Evolutionary conservation across 2,329 filamentous ascomycete species (phyloP), one percentile per base, ranked within the genome.

Genomic region (Bipolaris bicolor): DNA sequence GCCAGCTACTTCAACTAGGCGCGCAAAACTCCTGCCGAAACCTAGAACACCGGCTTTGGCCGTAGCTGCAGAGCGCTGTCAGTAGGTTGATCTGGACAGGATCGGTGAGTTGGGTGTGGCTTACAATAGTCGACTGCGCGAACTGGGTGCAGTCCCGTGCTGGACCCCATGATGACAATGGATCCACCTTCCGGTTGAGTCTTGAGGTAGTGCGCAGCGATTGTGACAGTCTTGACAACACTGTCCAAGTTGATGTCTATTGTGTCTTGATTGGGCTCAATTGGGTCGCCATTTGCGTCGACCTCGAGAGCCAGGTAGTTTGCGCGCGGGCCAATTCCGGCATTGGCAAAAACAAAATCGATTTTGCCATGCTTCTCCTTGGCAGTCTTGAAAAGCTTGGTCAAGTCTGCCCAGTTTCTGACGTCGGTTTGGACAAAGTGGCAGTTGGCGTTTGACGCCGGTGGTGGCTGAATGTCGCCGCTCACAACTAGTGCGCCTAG

Each of bases 21-120:
- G 70, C 1, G 78, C 68, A 9, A 84, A 70, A 3, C 81, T 80
- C 26, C 84, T 79, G 20, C 83, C 77, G 52, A 84, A 80, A 2
- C 85, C 84, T 0, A 86, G 60, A 0, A 85, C 80, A 20, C 79
- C 85, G 52, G 86, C 82, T 57, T 87, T 87, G 26, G 83, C 74
- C 1, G 81, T 79, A 1, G 80, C 80, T 81, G 46, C 53, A 18
- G 24, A 0, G 20, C 10, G 52, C 18, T 58, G 51, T 67, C 3
- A 61, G 50, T 5, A 26, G 13, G 11, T 0, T 31, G 7, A 2
- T 16, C 52, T 34, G n/a, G 16, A 33, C 26, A 39, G n/a, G 16
- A 52, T 40, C n/a, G 36, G 34, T 43, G 16, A 39, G 44, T 16
- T 31, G 9, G 39, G 24, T 11, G 71, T 11, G 71, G 26, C 75